A percentile compares a stretch with the other conserved stretches of the same genome.
Evolutionary conservation across 495 filamentous ascomycete species (phyloP).

Genomic region (Annulohypoxylon moriforme): DNA sequence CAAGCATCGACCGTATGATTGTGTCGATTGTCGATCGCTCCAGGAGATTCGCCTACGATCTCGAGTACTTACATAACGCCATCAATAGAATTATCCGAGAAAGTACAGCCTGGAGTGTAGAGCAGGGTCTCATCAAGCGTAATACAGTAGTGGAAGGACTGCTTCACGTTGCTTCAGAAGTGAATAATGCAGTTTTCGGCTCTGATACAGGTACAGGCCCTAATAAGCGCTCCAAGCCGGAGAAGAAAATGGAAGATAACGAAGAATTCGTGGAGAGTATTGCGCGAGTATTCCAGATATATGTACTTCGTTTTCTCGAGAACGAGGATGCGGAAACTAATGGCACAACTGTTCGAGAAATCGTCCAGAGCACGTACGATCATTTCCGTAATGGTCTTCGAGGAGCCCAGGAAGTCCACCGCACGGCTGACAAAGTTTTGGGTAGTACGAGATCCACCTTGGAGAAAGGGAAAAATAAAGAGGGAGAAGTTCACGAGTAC

Average conservation of each 20-base stretch:
- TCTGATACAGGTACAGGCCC: too few species aligned
- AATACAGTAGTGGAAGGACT: too few species aligned
- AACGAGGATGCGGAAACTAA: neutral
- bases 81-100: neutral
- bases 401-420: neutral
- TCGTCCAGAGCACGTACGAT: neutral
- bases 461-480: too few species aligned
- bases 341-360: neutral
- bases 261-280: neutral
- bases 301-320: neutral
- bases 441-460: neutral
- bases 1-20: neutral
- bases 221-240: too few species aligned
- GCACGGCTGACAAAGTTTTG: neutral
- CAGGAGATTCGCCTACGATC: neutral
- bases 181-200: too few species aligned
- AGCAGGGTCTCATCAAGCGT: too few species aligned
- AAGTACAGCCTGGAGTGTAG: neutral
- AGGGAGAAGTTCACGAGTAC: too few species aligned
- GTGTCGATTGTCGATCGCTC: neutral
- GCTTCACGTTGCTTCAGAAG: too few species aligned
- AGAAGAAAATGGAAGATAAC: too few species aligned
- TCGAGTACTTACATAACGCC: too few species aligned
- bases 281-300: neutral
- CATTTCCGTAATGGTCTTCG: neutral